These are phyloP conservation scores for Pyronema domesticum DNA, from an alignment of 495 filamentous ascomycete genomes.

Conservation along the genomic window DNA sequence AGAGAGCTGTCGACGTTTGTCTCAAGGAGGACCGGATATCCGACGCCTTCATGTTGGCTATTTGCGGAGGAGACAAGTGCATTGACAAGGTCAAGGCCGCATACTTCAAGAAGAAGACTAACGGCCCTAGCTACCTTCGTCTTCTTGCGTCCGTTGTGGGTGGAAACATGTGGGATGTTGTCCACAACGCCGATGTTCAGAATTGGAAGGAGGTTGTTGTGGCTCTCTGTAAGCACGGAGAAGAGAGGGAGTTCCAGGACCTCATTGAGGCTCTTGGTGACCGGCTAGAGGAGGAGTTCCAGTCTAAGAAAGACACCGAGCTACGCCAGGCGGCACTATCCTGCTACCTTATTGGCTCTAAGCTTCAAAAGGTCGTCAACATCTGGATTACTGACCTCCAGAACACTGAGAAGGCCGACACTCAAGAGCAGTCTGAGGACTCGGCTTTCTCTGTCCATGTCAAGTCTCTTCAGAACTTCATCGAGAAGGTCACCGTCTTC, in stretches of 20 bases:
- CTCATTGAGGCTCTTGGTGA: constrained; percentile 94
- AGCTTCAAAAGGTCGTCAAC: constrained; percentile 84
- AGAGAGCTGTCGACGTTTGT: constrained; percentile 73
- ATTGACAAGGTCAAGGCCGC: constrained; percentile 85
- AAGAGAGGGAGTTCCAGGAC: constrained; percentile 77
- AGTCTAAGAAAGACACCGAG: constrained; percentile 31
- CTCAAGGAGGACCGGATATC: constrained; percentile 75
- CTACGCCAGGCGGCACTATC: constrained; percentile 76
- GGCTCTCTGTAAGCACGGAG: constrained; percentile 82
- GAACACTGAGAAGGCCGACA: constrained; percentile 57
- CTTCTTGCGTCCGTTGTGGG: constrained; percentile 80
- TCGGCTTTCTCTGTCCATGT: constrained; percentile 86
- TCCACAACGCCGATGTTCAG: constrained; percentile 78
- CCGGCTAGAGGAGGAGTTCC: constrained; percentile 56
- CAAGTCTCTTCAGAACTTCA: constrained; percentile 70
- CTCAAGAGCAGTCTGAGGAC: constrained; percentile 47
- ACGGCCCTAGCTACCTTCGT: constrained; percentile 78
- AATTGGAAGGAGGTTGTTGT: constrained; percentile 98
- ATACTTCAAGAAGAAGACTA: constrained; percentile 68
- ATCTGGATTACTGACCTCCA: constrained; percentile 86
- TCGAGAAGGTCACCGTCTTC: constrained; percentile 98
- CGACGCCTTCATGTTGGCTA: constrained; percentile 95
- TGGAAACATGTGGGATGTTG: constrained; percentile 96
- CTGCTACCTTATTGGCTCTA: constrained; percentile 88
- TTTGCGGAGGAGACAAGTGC: constrained; percentile 83